Evolutionary conservation across 2,329 filamentous ascomycete genomes (phyloP), one percentile per base, ranked within the genome.

Genomic region (Neonectria ditissima): DNA sequence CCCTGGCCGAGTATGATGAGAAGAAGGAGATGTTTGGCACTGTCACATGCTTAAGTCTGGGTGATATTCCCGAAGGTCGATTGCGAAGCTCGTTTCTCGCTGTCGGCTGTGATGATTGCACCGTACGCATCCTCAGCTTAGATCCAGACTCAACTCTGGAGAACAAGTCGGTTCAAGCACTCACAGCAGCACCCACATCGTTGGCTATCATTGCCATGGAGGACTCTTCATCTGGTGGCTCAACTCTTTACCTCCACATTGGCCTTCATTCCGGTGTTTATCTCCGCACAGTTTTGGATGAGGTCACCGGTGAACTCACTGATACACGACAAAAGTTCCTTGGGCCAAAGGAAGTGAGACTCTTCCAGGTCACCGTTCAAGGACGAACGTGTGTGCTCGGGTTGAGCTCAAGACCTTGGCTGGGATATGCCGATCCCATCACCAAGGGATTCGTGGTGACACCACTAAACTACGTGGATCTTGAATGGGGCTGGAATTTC

Each of bases 401-500:
- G 2, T 85, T 98, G 58, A 97, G 94, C 77, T 97, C 94, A 16
- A 89, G 95, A 59, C 92, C 96, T n/a, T 99, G 95, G 94, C 85
- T 99, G 4, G 95, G 94, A 45, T 98, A 98, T 76, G 91, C 94
- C 0, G 93, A 98, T 73, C 89, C 92, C 2, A 91, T 94, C 63
- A 94, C 92, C 2, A 93, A 92, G 74, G 90, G 90, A 39, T 97
- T 97, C 74, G 93, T 97, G 80, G 90, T 98, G 70, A 97, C 95
- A 1, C 96, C 97, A 0, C 81, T 99, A 30, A 93, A 92, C 77
- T 97, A 97, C 74, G 89, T 91, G 56, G 90, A 91, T 43, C 87
- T 99, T 28, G 94, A 97, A 78, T 97, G 93, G 84, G 94, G 92
- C 4, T 97, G 94, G 91, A 97, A 96, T 73, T 98, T 99, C 76